Conservation (phyloP, 2,329 filamentous ascomycete genomes). For the Karstenula rhodostoma region DNA sequence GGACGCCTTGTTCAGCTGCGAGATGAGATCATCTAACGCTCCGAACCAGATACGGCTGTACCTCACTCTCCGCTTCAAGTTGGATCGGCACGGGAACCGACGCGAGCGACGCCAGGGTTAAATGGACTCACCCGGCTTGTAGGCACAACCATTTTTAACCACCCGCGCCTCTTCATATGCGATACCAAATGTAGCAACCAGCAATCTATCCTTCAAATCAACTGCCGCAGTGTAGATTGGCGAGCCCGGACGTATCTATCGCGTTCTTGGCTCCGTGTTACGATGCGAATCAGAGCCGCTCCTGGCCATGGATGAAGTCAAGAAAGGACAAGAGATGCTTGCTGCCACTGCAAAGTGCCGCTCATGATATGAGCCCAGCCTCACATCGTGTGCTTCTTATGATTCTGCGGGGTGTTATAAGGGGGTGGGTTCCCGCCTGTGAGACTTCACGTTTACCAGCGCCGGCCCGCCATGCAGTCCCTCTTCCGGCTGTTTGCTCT, state of each 20-base stretch:
- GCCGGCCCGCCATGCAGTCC: slow-evolving; percentile 32
- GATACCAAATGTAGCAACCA: background rate
- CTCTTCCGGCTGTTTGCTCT: slow-evolving; percentile 36
- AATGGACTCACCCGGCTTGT: slow-evolving; percentile 14
- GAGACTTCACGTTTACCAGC: background rate
- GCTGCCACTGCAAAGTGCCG: slow-evolving; percentile 18
- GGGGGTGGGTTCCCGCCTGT: slow-evolving; percentile 5
- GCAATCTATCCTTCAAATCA: slow-evolving; percentile 3
- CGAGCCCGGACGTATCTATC: slow-evolving; percentile 12
- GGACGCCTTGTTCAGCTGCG: too few relatives aligned
- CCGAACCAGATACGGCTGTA: background rate
- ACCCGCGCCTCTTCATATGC: background rate
- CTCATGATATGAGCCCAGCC: background rate
- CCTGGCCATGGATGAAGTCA: slow-evolving; percentile 26
- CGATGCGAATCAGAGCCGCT: slow-evolving; percentile 9
- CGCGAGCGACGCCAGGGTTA: background rate
- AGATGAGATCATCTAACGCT: too few relatives aligned
- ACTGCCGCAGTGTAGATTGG: slow-evolving; percentile 2
- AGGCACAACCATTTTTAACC: background rate
- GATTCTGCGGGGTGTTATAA: background rate
- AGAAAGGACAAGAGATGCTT: slow-evolving; percentile 30
- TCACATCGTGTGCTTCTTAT: background rate
- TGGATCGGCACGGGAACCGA: background rate
- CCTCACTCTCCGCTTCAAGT: too few relatives aligned
- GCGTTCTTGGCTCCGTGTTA: slow-evolving; percentile 16